phyloP scores from a whole-genome alignment of 352 stramenopile species.

The Phytophthora pseudosyringae region DNA sequence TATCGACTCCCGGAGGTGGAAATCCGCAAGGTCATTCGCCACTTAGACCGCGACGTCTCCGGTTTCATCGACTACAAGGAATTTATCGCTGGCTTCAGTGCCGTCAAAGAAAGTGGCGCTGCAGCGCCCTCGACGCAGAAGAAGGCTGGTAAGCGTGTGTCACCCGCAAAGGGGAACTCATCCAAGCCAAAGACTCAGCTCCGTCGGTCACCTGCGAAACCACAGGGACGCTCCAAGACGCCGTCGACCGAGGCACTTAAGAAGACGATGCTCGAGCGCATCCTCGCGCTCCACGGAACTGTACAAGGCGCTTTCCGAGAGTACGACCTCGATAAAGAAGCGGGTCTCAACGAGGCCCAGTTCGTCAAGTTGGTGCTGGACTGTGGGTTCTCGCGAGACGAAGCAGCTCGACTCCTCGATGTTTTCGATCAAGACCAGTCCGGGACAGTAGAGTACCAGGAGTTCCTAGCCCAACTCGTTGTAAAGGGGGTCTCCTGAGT shows the following conservation, averaged over 20 bases:
- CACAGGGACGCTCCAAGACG: constrained; percentile 25
- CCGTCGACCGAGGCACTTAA: constrained; percentile 48
- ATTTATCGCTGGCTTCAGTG: constrained; percentile 60
- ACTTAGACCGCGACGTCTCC: constrained; percentile 67
- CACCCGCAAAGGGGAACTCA: constrained; percentile 13
- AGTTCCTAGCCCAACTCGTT: constrained; percentile 55
- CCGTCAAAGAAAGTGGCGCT: constrained; percentile 32
- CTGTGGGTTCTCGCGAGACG: constrained; percentile 36
- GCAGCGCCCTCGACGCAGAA: constrained; percentile 22
- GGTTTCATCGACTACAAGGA: constrained; percentile 80
- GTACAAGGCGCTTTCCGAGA: constrained; percentile 60
- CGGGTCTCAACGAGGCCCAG: constrained; percentile 42
- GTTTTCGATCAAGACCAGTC: constrained; percentile 56
- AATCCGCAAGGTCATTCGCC: constrained; percentile 77
- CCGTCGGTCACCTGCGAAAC: constrained; percentile 20
- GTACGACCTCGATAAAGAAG: constrained; percentile 54
- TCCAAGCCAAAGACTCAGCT: constrained; percentile 18
- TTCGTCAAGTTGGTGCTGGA: constrained; percentile 56
- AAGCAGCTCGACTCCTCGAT: constrained; percentile 41
- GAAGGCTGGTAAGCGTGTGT: constrained; percentile 22
- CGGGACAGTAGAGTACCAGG: constrained; percentile 64
- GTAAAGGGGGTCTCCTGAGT: constrained; percentile 29
- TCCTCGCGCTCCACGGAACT: constrained; percentile 49
- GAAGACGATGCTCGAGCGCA: constrained; percentile 49
- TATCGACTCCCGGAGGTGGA: constrained; percentile 69